phyloP scores from a whole-genome alignment of 1,284 basidiomycete species.

The Volvariella surrecta region DNA sequence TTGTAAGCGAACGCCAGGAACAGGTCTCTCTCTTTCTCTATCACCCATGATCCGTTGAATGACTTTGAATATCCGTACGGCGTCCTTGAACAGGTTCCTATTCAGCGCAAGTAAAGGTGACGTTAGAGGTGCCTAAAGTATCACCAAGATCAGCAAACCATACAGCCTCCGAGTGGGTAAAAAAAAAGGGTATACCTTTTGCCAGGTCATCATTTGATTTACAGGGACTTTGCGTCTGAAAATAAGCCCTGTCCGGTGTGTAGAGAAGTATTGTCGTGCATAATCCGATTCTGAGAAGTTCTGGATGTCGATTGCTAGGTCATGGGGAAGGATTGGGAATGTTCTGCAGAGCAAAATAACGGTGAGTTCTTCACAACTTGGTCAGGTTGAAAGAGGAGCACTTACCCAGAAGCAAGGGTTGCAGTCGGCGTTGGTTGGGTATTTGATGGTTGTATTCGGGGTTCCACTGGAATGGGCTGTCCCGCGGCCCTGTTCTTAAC shows the following conservation, averaged over 20 bases:
- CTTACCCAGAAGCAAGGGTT: constrained; percentile 59
- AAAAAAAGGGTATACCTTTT: constrained; percentile 44
- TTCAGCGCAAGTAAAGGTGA: constrained; percentile 66
- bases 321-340: constrained; percentile 66
- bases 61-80: constrained; percentile 79
- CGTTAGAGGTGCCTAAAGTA: constrained; percentile 45
- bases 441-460: constrained; percentile 19
- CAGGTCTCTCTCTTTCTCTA: constrained; percentile 59
- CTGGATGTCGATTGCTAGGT: constrained; percentile 75
- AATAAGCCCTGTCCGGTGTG: constrained; percentile 76
- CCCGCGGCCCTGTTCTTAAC: constrained; percentile 52
- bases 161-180: background rate
- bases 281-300: constrained; percentile 80
- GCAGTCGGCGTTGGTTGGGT: constrained; percentile 24
- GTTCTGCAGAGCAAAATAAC: constrained; percentile 27
- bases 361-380: background rate
- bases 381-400: constrained; percentile 10
- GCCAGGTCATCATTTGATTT: constrained; percentile 84
- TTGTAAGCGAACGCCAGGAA: constrained; percentile 32
- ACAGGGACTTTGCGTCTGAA: constrained; percentile 75
- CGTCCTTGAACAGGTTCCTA: constrained; percentile 62
- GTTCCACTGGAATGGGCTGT: constrained; percentile 62
- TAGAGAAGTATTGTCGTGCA: constrained; percentile 84
- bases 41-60: constrained; percentile 91
- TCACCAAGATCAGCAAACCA: constrained; percentile 1